Conservation (phyloP, 176 grass and related monocot species). For the Tuctoria greenei region DNA sequence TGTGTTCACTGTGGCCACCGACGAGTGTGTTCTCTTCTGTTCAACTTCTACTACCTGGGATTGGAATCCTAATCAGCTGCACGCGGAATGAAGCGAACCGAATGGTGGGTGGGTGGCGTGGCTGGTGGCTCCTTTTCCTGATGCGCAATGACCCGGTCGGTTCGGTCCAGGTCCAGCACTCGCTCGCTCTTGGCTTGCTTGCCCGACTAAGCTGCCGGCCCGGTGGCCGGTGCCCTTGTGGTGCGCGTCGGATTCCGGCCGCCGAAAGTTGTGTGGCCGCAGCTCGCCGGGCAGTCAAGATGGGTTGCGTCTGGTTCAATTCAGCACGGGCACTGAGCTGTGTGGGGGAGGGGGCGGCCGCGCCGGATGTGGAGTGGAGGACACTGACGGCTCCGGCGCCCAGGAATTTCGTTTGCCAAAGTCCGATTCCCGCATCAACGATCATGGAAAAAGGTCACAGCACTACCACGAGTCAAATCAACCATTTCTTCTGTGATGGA, state of each 20-base stretch:
- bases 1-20: too few species aligned
- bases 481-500: background rate
- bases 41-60: background rate
- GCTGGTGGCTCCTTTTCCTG: slow-evolving; percentile 34
- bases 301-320: background rate
- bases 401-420: background rate
- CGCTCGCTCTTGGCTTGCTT: background rate
- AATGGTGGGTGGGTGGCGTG: background rate
- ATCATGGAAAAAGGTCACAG: background rate
- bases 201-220: background rate
- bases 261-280: slow-evolving; percentile 26
- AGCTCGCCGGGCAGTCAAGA: background rate
- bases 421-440: background rate
- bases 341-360: background rate
- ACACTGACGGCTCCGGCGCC: background rate
- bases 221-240: too few species aligned
- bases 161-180: background rate
- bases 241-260: background rate
- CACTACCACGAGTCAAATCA: background rate
- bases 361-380: background rate
- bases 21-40: too few species aligned
- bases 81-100: background rate
- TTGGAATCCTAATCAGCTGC: background rate
- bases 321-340: background rate
- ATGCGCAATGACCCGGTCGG: background rate